Base-by-base conservation (phyloP, 2,329 filamentous ascomycete genomes). In the Apiospora aurea region DNA sequence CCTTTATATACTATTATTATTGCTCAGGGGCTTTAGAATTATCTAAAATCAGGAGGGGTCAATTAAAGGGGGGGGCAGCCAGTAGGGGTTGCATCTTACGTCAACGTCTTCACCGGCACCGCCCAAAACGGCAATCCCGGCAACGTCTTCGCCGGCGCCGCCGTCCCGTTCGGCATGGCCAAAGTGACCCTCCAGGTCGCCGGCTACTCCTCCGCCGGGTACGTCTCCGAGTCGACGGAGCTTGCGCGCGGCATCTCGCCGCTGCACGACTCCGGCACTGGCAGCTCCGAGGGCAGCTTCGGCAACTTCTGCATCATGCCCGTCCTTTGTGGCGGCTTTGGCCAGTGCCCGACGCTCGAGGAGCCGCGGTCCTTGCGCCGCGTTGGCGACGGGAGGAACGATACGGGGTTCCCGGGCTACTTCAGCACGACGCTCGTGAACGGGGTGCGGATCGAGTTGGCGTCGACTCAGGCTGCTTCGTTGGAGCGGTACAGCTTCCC, bases 221-320 rank as follows among this genome's bases (percentile, higher is more conserved):
- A 69, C 26, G 67, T 69, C 26, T 69, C 67, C 44, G 67, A 69
- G 67, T 47, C 67, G 8, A 69, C 44, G 26, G 44, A 69, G 67
- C 44, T 49, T 6, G 38, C 67, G 43, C 67, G 67, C 8, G 67
- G 67, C 5, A 13, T 69, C 1, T 69, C 67, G 1, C 67, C 67
- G 67, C 44, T 69, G 44, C 67, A 69, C 44, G 67, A 69, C 44
- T 69, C 67, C 16, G 67, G 67, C 44, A 69, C 67, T 16, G 67
- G 67, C 24, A 69, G 67, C 67, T 46, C 67, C 26, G 67, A 69
- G 44, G 67, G 67, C 43, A 69, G 67, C 26, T 69, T 34, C 44
- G 67, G 67, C 43, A 46, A 69, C 44, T 69, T 69, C 43, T 69
- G 67, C 44, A 69, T 69, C 44, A 69, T 69, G 67, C 67, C 67